These are phyloP conservation scores for Phaeotremella fagi DNA, from an alignment of 768 basidiomycete species.

Conservation along the genomic window DNA sequence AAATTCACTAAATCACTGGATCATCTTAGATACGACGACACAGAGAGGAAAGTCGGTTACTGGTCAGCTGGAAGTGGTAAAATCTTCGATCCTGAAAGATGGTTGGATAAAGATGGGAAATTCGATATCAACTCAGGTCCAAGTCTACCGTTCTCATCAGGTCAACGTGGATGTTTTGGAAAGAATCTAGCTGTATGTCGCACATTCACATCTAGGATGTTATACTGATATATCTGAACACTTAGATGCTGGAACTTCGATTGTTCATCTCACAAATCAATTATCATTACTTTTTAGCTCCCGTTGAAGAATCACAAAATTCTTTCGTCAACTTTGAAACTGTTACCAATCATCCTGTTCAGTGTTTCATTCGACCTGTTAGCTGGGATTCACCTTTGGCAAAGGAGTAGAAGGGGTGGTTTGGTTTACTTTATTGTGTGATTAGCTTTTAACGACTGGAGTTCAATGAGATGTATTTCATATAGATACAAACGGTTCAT, in stretches of 20 bases:
- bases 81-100: constrained; percentile 37
- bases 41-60: constrained; percentile 21
- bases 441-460: no score
- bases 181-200: constrained; percentile 38
- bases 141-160: constrained; percentile 34
- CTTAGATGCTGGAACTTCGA: constrained; percentile 37
- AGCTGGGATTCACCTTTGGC: constrained; percentile 19
- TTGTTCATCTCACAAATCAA: constrained; percentile 35
- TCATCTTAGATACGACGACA: constrained; percentile 1
- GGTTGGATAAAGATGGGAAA: constrained; percentile 24
- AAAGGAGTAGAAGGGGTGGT: no score
- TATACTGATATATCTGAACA: constrained; percentile 1
- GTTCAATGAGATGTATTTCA: no score
- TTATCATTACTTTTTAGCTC: constrained; percentile 40
- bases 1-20: neutral
- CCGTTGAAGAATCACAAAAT: constrained; percentile 21
- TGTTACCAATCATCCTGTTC: constrained; percentile 28
- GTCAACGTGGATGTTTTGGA: constrained; percentile 42
- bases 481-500: no score
- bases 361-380: constrained; percentile 29
- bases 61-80: constrained; percentile 25
- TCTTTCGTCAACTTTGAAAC: constrained; percentile 20
- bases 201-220: neutral
- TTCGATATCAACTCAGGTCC: constrained; percentile 36
- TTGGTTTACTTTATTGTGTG: no score